Base-by-base conservation (phyloP, 192 early-diverging fungal genomes). In the Diversispora epigaea region DNA sequence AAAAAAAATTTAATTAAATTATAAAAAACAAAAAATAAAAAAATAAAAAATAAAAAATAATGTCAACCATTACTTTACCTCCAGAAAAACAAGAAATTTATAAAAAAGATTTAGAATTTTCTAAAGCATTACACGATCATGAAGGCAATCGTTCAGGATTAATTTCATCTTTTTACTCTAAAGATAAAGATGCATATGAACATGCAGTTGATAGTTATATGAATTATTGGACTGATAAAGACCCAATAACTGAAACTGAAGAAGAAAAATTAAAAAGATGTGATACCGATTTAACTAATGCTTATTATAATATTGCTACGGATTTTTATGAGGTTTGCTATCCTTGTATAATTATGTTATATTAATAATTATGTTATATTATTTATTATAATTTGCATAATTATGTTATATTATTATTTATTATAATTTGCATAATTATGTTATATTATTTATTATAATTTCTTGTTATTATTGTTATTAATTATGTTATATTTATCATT, bases 271-370 rank as follows among this genome's bases (percentile, higher is more conserved):
- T 52, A 32, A 78, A 84, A 14, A 67, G 61, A 58, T 78, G 87
- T 68, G 92, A 92, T 80, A 91, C 89, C 74, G 80, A 84, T 7
- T 79, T 94, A 73, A 89, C 90, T 63, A 94, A 94, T 84, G 86
- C 92, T 21, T 94, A 91, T 79, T 94, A 94, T 78, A 91, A 92
- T 76, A 84, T 92, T 77, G 91, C 88, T 47, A 94, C 92, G 19
- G 92, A 94, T 72, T 93, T 94, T 68, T 94, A 94, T 83, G 91
- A 92, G 83, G 88, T 88, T 83, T 60, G 54, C 15, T 70, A 22
- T 45, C 7, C 5, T 62, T 41, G 6, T 15, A 39, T 68, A 32
- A 32, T 32, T 32, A 32, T 58, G 22, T 54, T 0, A 47, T 68
- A 19, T 2, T 46, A 32, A 12, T 15, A 40, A 43, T 12, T 68